Evolutionary conservation across 2,329 filamentous ascomycete genomes (phyloP), one percentile per base, ranked within the genome.

Genomic region (Penicillium griseofulvum): DNA sequence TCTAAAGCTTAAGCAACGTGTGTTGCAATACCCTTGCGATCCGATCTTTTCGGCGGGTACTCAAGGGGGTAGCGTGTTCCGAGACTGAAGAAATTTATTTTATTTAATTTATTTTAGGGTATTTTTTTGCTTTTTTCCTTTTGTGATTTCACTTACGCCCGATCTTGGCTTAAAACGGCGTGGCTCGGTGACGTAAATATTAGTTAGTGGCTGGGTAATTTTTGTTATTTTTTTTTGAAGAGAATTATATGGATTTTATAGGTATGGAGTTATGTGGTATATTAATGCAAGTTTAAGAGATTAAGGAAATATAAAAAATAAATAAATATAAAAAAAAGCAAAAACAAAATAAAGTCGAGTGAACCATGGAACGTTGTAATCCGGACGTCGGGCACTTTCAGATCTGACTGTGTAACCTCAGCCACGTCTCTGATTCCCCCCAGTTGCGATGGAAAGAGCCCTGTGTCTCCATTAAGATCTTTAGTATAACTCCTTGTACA

Each of bases 1-100:
- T 64, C 59, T 52, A 57, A 65, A 65, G 63, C 58, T 65, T 65
- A 61, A 58, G 53, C 56, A 55, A 44, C 44, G 41, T 46, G 56
- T 50, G 47, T 49, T 36, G 39, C 43, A 42, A 53, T 26, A 53
- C 36, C 44, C 50, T 52, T 53, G 50, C 50, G 50, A 47, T 46
- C 50, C 42, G 50, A 49, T 53, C 29, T 41, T 34, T 33, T 51
- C 17, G 52, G 48, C 38, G 16, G 24, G 45, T 61, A 52, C 56
- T 62, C 28, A 59, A 64, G 56, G 29, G 33, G 58, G 56, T 57
- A 63, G 37, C 42, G 34, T 43, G 47, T 34, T 34, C 63, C 59
- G 52, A 54, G 28, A 49, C 52, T 52, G 50, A 54, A 45, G 49
- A 38, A 50, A 34, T 44, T 46, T 28, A 8, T 33, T 51, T 51